Base-by-base conservation (phyloP, 129 eudicot species). In the Centaurea solstitialis region DNA sequence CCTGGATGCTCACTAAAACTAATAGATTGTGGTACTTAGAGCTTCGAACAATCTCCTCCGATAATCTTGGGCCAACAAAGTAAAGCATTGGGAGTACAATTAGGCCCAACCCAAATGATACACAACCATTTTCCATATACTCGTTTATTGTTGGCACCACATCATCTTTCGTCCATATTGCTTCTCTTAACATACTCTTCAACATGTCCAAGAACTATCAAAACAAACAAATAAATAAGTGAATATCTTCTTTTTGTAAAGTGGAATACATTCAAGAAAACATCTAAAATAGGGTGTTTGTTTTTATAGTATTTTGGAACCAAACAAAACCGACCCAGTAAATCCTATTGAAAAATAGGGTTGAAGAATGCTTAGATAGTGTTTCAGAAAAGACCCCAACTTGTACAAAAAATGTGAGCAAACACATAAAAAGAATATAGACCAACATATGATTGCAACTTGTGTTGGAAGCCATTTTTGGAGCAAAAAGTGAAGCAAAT, bases 11-110 rank as follows among this genome's bases (percentile, higher is more conserved):
- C 90, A 90, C 15, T 66, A 80, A 26, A 66, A 83, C 72, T 47
- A 53, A 90, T 11, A 88, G 85, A 26, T 76, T 76, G 24, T 84
- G 84, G n/a, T 23, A 82, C 22, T 90, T 92, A 10, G 81, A 7
- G 74, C 87, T 80, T 13, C 66, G 75, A 70, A 86, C 85, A 76
- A 80, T 80, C 35, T 88, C 89, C 68, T 88, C 82, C 7, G 90
- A 82, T 37, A 90, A 87, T 73, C 80, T 83, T 21, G 83, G 91
- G 33, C 91, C 91, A 0, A 85, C 24, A 2, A 88, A 76, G 77
- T 90, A 90, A 24, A 90, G 87, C 41, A 86, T 43, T 6, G 92
- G 87, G 53, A 90, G 90, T 9, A 88, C 84, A 79, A 88, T 84
- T 10, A 90, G 89, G 62, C 86, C 92, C 26, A 90, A 79, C 7